Base-by-base conservation (phyloP, 2,329 filamentous ascomycete genomes). In the Penicillium hordei region DNA sequence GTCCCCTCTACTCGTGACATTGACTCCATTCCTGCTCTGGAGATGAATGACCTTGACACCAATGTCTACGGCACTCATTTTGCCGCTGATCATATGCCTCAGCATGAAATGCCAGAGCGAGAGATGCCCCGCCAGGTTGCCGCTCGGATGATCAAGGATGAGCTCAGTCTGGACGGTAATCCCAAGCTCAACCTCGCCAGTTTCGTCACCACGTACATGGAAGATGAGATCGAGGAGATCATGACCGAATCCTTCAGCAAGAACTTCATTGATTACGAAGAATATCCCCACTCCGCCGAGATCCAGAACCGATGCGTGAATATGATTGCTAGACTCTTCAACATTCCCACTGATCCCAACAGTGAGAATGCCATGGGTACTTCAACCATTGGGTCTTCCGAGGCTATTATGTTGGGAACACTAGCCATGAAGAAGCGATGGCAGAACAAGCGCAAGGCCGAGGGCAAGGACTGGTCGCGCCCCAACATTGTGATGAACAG, bases 131-230 rank as follows among this genome's bases (percentile, higher is more conserved):
- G 85, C 66, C 90, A 96, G 65, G 85, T 96, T 52, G 93, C 93
- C n/a, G 96, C 97, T 76, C 88, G 92, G 48, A 89, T 97, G 90
- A 97, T 97, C 82, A 93, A 91, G 81, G 93, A 97, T 74, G 91
- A 96, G 71, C 81, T 97, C 63, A 94, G 90, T 63, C 81, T 97
- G 52, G 93, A 97, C 72, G 92, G 92, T 55, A 95, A 93, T 67
- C 91, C 92, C 9, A 93, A 92, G 82, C 83, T 96, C 52, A 81
- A 81, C 75, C 78, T 97, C 68, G 93, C 93, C 31, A 93, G 89
- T 38, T 97, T 97, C 71, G 92, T 96, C 64, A 96, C 93, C 1
- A 97, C 93, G 0, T 97, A 95, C 80, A 97, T 91, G 89, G 93
- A 97, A 79, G 90, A 96, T 45, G 93, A 97, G 76, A 93, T 89